These are phyloP conservation scores for Santalum album DNA, from an alignment of 164 flowering plant species.

Conservation along the genomic window DNA sequence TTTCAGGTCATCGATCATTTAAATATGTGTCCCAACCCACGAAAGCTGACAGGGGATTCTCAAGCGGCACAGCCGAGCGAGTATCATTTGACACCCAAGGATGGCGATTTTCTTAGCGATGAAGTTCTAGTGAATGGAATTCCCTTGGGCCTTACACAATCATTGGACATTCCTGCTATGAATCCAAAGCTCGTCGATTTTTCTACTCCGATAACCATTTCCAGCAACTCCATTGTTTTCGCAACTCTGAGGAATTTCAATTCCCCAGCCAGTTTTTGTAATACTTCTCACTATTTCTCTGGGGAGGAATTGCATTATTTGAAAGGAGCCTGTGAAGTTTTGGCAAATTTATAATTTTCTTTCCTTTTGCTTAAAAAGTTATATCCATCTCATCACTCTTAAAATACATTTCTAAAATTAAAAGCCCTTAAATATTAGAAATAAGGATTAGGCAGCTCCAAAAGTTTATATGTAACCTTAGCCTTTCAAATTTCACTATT, in stretches of 20 bases:
- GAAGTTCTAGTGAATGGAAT: constrained; percentile 41
- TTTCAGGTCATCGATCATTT: too few relatives aligned
- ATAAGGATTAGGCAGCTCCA: too few relatives aligned
- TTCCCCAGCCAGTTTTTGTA: constrained; percentile 36
- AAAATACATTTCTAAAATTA: too few relatives aligned
- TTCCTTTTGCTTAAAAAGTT: too few relatives aligned
- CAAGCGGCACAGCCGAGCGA: constrained; percentile 21
- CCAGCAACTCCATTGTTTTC: constrained; percentile 35
- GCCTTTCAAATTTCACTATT: too few relatives aligned
- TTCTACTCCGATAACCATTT: constrained; percentile 17
- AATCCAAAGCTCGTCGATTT: constrained; percentile 30
- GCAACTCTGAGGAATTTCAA: constrained; percentile 24
- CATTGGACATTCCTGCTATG: constrained; percentile 34
- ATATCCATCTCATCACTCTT: too few relatives aligned
- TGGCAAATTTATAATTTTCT: too few relatives aligned
- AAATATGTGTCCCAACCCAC: not conserved
- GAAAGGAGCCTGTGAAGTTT: too few relatives aligned
- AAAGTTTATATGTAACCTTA: too few relatives aligned
- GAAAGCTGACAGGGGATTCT: not conserved
- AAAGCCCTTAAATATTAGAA: too few relatives aligned
- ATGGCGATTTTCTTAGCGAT: constrained; percentile 37
- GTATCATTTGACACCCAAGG: constrained; percentile 47
- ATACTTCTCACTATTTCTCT: too few relatives aligned
- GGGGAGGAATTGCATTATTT: too few relatives aligned
- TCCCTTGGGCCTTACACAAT: constrained; percentile 30